phyloP scores from a whole-genome alignment of 2,329 filamentous ascomycete species.

The Basipetospora chlamydospora region DNA sequence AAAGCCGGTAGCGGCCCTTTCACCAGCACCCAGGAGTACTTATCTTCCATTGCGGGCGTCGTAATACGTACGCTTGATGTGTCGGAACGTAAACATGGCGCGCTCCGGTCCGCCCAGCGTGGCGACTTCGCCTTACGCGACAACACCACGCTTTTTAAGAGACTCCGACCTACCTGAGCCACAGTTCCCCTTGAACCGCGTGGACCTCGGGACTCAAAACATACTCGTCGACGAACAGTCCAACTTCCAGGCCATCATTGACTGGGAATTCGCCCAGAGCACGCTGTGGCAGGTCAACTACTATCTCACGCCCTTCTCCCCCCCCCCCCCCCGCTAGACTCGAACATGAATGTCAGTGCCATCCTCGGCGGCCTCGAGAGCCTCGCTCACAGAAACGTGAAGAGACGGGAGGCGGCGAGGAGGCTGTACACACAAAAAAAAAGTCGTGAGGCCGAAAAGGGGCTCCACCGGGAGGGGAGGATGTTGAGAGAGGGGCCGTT shows the following conservation, averaged over 20 bases:
- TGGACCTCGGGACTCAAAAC: conserved; percentile 19
- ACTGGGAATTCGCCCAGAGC: conserved; percentile 19
- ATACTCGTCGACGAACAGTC: conserved; percentile 17
- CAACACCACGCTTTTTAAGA: not conserved
- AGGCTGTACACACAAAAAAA: too few relatives aligned
- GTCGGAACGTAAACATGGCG: too few relatives aligned
- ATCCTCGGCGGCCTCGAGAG: too few relatives aligned
- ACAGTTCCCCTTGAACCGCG: conserved; percentile 16
- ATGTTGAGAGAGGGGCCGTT: not conserved
- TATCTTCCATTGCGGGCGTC: too few relatives aligned
- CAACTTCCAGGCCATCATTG: conserved; percentile 17
- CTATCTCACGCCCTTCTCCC: conserved; percentile 16
- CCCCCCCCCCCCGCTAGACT: too few relatives aligned
- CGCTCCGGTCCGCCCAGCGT: too few relatives aligned
- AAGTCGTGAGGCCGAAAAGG: too few relatives aligned
- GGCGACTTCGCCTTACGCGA: too few relatives aligned
- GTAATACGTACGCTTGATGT: too few relatives aligned
- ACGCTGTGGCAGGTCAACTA: conserved; percentile 15
- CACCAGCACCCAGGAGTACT: too few relatives aligned
- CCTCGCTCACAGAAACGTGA: not conserved
- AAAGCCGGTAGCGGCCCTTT: conserved; percentile 8
- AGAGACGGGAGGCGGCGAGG: too few relatives aligned
- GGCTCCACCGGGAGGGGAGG: not conserved
- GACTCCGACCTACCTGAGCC: conserved; percentile 11
- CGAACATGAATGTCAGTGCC: too few relatives aligned